Percentiles rank a stretch among this genome's conserved stretches.
phyloP scores from a whole-genome alignment of 129 eudicot genomes.

The Chrysanthemum seticuspe region DNA sequence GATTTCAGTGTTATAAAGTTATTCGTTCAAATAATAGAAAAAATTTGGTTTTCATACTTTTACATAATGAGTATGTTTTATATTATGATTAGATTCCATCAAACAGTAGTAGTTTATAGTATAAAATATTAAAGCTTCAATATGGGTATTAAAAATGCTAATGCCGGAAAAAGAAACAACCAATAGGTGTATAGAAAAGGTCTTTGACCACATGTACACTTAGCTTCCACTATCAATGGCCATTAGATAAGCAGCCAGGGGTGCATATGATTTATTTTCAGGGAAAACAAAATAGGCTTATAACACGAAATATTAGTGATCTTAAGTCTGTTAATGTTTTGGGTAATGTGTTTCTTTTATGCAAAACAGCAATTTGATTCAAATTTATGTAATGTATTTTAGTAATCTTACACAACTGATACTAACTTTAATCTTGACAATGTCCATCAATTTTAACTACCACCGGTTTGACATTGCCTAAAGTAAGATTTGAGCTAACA shows the following conservation, averaged over 20 bases:
- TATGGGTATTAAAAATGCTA: constrained; percentile 25
- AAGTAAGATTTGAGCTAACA: no score
- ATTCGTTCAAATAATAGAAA: background rate
- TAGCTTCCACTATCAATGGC: constrained; percentile 30
- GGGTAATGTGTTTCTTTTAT: no score
- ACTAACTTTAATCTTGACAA: no score
- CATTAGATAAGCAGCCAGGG: constrained; percentile 12
- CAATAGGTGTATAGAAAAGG: constrained; percentile 25
- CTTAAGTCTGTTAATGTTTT: no score
- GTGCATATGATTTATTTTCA: background rate
- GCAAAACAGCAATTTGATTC: no score
- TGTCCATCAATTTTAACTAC: no score
- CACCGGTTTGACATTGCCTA: no score
- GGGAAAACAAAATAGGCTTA: no score
- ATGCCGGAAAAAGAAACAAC: constrained; percentile 33
- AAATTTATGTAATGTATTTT: no score
- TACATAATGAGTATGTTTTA: constrained; percentile 21
- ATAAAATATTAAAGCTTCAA: constrained; percentile 9
- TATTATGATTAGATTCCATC: constrained; percentile 2
- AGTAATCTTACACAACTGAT: no score
- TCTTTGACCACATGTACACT: constrained; percentile 21
- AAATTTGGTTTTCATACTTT: constrained; percentile 9
- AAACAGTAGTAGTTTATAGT: background rate
- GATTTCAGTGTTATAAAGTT: background rate
- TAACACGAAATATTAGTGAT: no score